Evolutionary conservation across 2,329 filamentous ascomycete species (phyloP).

Genomic region (Nigrograna mackinnonii): DNA sequence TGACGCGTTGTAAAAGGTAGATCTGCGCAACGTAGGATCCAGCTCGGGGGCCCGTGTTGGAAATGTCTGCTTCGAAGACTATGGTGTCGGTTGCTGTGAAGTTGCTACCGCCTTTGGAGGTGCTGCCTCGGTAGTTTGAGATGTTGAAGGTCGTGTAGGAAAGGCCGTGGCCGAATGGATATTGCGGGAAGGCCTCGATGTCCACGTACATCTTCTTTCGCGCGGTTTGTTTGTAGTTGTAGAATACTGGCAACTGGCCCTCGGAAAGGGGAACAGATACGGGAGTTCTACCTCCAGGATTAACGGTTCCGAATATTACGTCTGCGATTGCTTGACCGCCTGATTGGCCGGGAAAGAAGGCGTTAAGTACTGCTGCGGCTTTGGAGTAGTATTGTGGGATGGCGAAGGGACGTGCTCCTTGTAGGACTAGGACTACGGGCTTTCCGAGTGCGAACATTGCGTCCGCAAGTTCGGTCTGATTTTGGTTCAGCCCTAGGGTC

Average conservation of each 20-base stretch:
- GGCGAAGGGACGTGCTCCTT: slow-evolving; percentile 48
- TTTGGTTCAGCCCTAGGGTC: slow-evolving; percentile 39
- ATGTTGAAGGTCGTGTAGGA: slow-evolving; percentile 65
- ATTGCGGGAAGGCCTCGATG: slow-evolving; percentile 55
- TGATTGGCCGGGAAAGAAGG: slow-evolving; percentile 65
- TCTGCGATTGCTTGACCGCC: slow-evolving; percentile 77
- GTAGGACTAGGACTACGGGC: slow-evolving; percentile 46
- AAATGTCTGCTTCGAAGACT: slow-evolving; percentile 37
- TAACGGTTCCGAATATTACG: slow-evolving; percentile 70
- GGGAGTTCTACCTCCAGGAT: slow-evolving; percentile 72
- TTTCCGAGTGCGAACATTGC: slow-evolving; percentile 45
- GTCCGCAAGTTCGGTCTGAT: slow-evolving; percentile 42
- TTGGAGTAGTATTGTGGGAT: slow-evolving; percentile 44
- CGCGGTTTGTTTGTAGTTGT: slow-evolving; percentile 61
- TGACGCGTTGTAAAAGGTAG: slow-evolving; percentile 46
- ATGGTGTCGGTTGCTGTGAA: slow-evolving; percentile 37
- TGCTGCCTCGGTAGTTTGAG: slow-evolving; percentile 26
- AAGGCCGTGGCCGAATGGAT: slow-evolving; percentile 64
- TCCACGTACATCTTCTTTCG: slow-evolving; percentile 65
- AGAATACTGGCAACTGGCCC: slow-evolving; percentile 68
- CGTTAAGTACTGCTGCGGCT: slow-evolving; percentile 44
- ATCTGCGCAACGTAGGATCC: slow-evolving; percentile 48
- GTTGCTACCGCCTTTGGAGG: slow-evolving; percentile 17
- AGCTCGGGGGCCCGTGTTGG: slow-evolving; percentile 35
- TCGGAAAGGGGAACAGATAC: slow-evolving; percentile 63